phyloP scores from a whole-genome alignment of 495 filamentous ascomycete species.

The Xeromyces bisporus region DNA sequence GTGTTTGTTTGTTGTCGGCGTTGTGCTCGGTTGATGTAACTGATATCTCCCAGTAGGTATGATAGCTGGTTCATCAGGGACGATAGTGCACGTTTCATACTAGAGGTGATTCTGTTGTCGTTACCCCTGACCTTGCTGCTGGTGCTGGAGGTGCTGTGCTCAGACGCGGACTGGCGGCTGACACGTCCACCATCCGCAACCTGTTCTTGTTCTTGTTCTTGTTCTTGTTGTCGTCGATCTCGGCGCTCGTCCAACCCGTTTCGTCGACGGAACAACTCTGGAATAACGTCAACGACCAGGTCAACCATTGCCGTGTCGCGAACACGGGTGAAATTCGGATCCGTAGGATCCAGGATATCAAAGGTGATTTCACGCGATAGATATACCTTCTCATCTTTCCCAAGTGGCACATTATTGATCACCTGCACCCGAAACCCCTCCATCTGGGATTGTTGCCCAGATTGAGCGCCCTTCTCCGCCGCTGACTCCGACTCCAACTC shows the following conservation, averaged over 20 bases:
- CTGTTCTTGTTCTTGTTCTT: too few species aligned
- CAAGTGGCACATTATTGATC: slow-evolving; percentile 64
- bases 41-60: slow-evolving; percentile 31
- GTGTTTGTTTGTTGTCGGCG: too few species aligned
- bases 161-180: slow-evolving; percentile 7
- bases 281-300: slow-evolving; percentile 43
- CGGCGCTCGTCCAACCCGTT: slow-evolving; percentile 22
- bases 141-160: slow-evolving; percentile 7
- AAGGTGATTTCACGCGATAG: slow-evolving; percentile 60
- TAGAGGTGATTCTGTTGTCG: slow-evolving; percentile 26
- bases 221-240: too few species aligned
- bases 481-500: too few species aligned
- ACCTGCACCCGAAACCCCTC: slow-evolving; percentile 51
- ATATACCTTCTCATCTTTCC: slow-evolving; percentile 79
- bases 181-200: slow-evolving; percentile 9
- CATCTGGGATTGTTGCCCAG: too few species aligned
- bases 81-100: slow-evolving; percentile 33
- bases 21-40: slow-evolving; percentile 14
- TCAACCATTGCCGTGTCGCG: slow-evolving; percentile 58
- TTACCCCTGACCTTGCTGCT: slow-evolving; percentile 12
- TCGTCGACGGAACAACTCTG: slow-evolving; percentile 21
- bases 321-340: slow-evolving; percentile 69
- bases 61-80: slow-evolving; percentile 43
- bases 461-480: too few species aligned
- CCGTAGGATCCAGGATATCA: slow-evolving; percentile 49